phyloP scores from a whole-genome alignment of 352 stramenopile species.

The Pythium apleroticum region DNA sequence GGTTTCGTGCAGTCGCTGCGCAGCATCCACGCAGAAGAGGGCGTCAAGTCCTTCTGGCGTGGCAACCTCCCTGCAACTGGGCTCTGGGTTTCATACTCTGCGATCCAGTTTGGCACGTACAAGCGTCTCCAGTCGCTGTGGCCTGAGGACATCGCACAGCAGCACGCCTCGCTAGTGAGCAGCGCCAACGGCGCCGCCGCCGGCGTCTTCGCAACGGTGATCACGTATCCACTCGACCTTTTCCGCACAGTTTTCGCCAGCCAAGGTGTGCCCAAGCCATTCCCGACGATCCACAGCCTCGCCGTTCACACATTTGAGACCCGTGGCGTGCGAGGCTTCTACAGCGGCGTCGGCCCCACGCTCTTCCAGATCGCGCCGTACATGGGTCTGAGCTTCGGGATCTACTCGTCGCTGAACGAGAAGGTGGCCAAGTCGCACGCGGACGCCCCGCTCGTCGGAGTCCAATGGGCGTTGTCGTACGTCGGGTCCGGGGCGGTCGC shows the following conservation, averaged over 20 bases:
- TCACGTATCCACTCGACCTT: constrained; percentile 95
- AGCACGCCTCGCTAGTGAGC: constrained; percentile 36
- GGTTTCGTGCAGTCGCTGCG: constrained; percentile 52
- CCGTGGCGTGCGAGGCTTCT: constrained; percentile 86
- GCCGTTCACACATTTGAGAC: constrained; percentile 63
- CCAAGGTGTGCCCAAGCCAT: constrained; percentile 83
- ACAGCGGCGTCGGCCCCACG: constrained; percentile 83
- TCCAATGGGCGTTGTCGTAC: constrained; percentile 47
- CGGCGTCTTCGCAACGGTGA: constrained; percentile 83
- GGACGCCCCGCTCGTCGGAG: constrained; percentile 14
- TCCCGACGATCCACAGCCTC: constrained; percentile 80
- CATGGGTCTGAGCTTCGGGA: constrained; percentile 95
- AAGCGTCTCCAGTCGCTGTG: constrained; percentile 46
- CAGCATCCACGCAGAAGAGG: constrained; percentile 81
- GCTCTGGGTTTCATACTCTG: constrained; percentile 84
- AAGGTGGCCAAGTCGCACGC: constrained; percentile 29
- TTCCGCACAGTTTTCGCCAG: constrained; percentile 93
- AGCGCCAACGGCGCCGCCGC: constrained; percentile 86
- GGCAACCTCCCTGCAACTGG: constrained; percentile 75
- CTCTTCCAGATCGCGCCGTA: constrained; percentile 94
- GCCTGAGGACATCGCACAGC: constrained; percentile 25
- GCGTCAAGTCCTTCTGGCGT: constrained; percentile 77
- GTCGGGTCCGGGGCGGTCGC: constrained; percentile 84
- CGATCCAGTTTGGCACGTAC: constrained; percentile 74
- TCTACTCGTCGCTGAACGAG: constrained; percentile 81